Evolutionary conservation across 352 stramenopile genomes (phyloP).

Genomic region (Thalassiosira exigua): DNA sequence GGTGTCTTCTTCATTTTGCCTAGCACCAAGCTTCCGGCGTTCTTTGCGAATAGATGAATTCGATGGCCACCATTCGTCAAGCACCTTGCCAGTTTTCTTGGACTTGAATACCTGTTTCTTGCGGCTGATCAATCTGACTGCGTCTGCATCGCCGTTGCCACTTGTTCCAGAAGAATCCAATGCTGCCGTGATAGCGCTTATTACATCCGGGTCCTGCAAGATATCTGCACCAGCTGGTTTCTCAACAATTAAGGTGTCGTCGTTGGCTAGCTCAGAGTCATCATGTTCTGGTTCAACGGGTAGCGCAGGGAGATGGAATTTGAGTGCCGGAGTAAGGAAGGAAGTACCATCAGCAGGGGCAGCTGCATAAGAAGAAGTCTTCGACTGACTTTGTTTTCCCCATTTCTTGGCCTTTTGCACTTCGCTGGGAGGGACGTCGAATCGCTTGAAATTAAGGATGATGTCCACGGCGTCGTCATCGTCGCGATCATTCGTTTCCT

Average conservation of each 20-base stretch:
- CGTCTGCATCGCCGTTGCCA: not conserved
- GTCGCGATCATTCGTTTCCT: not conserved
- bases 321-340: constrained; percentile 32
- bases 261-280: not conserved
- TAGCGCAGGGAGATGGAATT: constrained; percentile 43
- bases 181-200: not conserved
- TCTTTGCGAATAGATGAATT: constrained; percentile 63
- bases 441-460: constrained; percentile 35
- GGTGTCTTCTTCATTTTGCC: constrained; percentile 53
- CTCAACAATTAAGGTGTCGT: not conserved
- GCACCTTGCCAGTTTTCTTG: constrained; percentile 11
- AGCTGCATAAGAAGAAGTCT: not conserved
- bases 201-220: too few species aligned
- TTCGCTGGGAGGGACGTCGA: constrained; percentile 25
- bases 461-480: constrained; percentile 27
- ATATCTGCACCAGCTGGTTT: too few species aligned
- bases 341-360: constrained; percentile 7
- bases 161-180: not conserved
- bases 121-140: not conserved
- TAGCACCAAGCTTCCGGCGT: constrained; percentile 43
- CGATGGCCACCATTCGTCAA: constrained; percentile 73
- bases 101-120: constrained; percentile 8
- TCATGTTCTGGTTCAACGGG: constrained; percentile 41
- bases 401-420: constrained; percentile 36
- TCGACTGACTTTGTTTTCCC: constrained; percentile 18